Conservation (phyloP, 2,329 filamentous ascomycete species). For the Penicillium vulpinum region DNA sequence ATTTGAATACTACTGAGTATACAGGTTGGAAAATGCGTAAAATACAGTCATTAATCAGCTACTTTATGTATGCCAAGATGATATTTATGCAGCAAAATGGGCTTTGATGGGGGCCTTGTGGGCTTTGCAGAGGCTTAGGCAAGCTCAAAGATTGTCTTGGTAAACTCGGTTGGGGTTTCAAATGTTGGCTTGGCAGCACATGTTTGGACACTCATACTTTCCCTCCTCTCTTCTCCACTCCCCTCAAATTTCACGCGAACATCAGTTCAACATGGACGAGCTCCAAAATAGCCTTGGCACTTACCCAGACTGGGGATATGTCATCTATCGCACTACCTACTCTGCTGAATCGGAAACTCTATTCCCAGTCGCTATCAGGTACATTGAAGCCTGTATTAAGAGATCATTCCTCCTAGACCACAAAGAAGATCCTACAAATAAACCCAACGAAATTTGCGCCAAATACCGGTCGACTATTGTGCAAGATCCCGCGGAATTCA, state of each 20-base stretch:
- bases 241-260: background rate
- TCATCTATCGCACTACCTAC: slow-evolving; percentile 19
- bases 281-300: slow-evolving; percentile 3
- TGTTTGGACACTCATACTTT: too few species aligned
- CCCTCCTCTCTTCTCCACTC: background rate
- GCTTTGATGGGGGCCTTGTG: too few species aligned
- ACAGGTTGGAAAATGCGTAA: too few species aligned
- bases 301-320: slow-evolving; percentile 15
- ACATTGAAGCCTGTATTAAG: slow-evolving; percentile 15
- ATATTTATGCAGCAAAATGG: too few species aligned
- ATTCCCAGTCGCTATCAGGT: slow-evolving; percentile 12
- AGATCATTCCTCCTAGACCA: slow-evolving; percentile 1
- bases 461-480: slow-evolving; percentile 15
- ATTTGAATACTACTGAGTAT: too few species aligned
- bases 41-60: too few species aligned
- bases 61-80: too few species aligned
- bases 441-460: slow-evolving; percentile 1
- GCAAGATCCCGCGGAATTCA: slow-evolving; percentile 11
- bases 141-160: slow-evolving; percentile 30
- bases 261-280: slow-evolving; percentile 6
- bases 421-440: background rate
- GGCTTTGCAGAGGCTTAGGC: too few species aligned
- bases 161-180: background rate
- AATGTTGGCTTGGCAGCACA: too few species aligned
- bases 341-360: slow-evolving; percentile 10